Evolutionary conservation across 345 rosid genomes (phyloP).

Genomic region (Laguncularia racemosa): DNA sequence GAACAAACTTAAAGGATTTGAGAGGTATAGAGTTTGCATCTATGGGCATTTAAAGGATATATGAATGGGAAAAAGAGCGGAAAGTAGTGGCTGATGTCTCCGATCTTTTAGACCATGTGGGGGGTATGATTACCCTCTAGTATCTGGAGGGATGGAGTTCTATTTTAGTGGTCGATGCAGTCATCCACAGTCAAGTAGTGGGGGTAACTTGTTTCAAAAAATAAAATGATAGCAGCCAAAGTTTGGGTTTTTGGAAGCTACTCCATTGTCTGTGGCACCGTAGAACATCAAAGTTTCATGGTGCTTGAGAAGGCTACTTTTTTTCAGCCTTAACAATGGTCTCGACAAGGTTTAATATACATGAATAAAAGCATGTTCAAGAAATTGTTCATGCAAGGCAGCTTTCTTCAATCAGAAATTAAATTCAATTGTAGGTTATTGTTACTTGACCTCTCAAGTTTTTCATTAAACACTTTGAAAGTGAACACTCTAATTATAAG

Average conservation of each 20-base stretch:
- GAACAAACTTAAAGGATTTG: no score
- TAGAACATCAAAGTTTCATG: conserved; percentile 7
- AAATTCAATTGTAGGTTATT: conserved; percentile 7
- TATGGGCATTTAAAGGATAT: conserved; percentile 24
- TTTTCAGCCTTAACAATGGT: background rate
- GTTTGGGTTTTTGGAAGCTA: conserved; percentile 4
- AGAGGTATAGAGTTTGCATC: no score
- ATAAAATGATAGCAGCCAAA: background rate
- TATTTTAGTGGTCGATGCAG: conserved; percentile 1
- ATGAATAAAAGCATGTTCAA: conserved; percentile 13
- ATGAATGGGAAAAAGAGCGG: conserved; percentile 10
- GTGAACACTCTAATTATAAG: no score
- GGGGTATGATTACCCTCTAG: conserved; percentile 1
- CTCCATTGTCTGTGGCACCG: conserved; percentile 5
- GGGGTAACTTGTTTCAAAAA: conserved; percentile 6
- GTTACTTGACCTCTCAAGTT: conserved; percentile 11
- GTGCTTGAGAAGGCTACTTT: conserved; percentile 5
- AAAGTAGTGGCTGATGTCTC: conserved; percentile 4
- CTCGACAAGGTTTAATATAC: background rate
- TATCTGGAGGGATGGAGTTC: conserved; percentile 5
- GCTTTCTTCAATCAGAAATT: conserved; percentile 1
- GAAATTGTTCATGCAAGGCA: conserved; percentile 27
- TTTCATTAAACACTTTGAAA: conserved; percentile 7
- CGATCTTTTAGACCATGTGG: background rate
- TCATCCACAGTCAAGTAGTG: conserved; percentile 2